phyloP scores from a whole-genome alignment of 163 green algal species.

The Volvox carteri region DNA sequence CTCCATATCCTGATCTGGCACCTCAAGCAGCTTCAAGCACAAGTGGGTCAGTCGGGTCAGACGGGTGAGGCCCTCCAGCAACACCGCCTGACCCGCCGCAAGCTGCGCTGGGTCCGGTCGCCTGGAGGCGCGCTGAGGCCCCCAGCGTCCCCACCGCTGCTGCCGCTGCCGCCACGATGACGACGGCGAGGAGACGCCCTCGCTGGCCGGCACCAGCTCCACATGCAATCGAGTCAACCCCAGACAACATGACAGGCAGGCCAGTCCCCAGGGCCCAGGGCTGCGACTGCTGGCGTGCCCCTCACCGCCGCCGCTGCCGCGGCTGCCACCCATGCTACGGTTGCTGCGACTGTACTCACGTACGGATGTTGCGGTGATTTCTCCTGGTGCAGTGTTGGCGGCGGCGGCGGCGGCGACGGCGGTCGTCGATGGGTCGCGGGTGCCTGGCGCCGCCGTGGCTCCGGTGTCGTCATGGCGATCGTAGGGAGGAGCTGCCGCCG shows the following conservation, averaged over 20 bases:
- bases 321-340: background rate
- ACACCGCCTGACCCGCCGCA: background rate
- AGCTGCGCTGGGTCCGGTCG: background rate
- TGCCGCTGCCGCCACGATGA: background rate
- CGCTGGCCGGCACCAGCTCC: constrained; percentile 12
- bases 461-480: too few relatives aligned
- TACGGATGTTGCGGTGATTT: too few relatives aligned
- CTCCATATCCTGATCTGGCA: background rate
- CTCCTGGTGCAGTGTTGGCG: background rate
- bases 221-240: background rate
- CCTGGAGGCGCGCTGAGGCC: background rate
- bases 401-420: background rate
- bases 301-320: background rate
- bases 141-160: background rate
- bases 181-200: too few relatives aligned
- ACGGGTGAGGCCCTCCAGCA: constrained; percentile 13
- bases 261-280: background rate
- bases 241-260: constrained; percentile 8
- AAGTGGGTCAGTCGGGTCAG: constrained; percentile 26
- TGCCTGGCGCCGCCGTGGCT: background rate
- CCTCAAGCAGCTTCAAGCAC: background rate
- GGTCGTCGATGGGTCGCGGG: background rate
- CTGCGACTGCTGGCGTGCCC: background rate
- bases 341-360: too few relatives aligned
- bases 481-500: background rate